phyloP scores from a whole-genome alignment of 768 basidiomycete genomes.

The Russula sp. region DNA sequence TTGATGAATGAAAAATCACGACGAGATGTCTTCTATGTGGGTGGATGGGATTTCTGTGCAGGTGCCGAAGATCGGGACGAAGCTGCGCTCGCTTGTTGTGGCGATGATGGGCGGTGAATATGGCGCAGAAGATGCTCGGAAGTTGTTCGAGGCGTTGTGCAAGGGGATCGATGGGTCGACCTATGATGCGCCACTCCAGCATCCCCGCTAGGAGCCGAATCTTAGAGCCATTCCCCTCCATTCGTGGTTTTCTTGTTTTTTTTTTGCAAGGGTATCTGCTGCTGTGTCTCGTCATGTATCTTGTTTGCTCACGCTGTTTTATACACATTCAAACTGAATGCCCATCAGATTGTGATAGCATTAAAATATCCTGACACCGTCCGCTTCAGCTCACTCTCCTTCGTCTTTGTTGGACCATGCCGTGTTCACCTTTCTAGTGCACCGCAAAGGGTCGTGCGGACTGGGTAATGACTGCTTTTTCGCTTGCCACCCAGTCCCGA shows the following conservation, averaged over 20 bases:
- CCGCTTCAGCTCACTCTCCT: not conserved
- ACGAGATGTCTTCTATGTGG: no score
- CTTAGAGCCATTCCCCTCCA: not conserved
- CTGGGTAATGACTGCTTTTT: not conserved
- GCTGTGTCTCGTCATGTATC: not conserved
- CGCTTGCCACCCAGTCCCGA: no score
- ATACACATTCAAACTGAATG: not conserved
- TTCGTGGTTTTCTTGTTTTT: not conserved
- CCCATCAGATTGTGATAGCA: not conserved
- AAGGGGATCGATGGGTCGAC: slow-evolving; percentile 36
- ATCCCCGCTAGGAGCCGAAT: not conserved
- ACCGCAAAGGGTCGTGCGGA: not conserved
- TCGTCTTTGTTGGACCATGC: not conserved
- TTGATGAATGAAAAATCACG: no score
- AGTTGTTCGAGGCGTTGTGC: slow-evolving; percentile 44
- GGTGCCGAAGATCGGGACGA: slow-evolving; percentile 36
- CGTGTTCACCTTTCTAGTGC: not conserved
- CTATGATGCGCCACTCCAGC: slow-evolving; percentile 29
- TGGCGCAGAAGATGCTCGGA: slow-evolving; percentile 42
- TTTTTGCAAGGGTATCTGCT: not conserved
- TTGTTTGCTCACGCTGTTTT: not conserved
- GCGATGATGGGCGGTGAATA: slow-evolving; percentile 44
- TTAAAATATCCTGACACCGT: not conserved
- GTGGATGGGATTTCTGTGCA: slow-evolving; percentile 15
- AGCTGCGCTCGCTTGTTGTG: slow-evolving; percentile 38